Evolutionary conservation across 768 basidiomycete species (phyloP).

Genomic region (Daedaleopsis sinensis): DNA sequence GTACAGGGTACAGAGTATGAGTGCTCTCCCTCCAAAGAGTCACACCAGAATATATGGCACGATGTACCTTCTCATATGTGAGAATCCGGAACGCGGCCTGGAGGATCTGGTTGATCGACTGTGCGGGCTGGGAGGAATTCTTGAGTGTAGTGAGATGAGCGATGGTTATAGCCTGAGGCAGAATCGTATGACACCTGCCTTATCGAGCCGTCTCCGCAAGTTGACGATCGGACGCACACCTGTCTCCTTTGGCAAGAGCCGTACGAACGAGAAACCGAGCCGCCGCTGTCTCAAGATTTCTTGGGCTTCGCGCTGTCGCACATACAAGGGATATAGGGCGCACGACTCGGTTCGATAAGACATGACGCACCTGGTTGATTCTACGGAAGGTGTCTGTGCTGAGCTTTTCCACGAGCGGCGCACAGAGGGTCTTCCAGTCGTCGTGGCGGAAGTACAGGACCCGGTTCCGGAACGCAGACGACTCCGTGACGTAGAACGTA

Average conservation of each 20-base stretch:
- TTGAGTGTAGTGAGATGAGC: conserved; percentile 14
- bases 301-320: conserved; percentile 57
- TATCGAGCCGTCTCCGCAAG: conserved; percentile 54
- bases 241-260: conserved; percentile 91
- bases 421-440: conserved; percentile 86
- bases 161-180: neutral
- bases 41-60: neutral
- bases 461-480: conserved; percentile 79
- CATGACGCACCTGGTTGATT: conserved; percentile 59
- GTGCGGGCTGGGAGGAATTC: conserved; percentile 36
- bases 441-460: conserved; percentile 93
- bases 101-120: conserved; percentile 88
- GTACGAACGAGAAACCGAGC: conserved; percentile 83
- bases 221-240: conserved; percentile 97
- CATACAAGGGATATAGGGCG: neutral
- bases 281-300: conserved; percentile 70
- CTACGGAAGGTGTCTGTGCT: conserved; percentile 69
- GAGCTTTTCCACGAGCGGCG: conserved; percentile 79
- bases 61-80: conserved; percentile 78
- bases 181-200: conserved; percentile 24
- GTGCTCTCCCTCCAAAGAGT: neutral
- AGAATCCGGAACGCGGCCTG: conserved; percentile 86
- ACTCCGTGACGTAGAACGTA: conserved; percentile 93
- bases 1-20: neutral
- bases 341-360: neutral